Evolutionary conservation across 768 basidiomycete species (phyloP), one percentile per base, ranked within the genome.

Genomic region (Floccularia luteovirens): DNA sequence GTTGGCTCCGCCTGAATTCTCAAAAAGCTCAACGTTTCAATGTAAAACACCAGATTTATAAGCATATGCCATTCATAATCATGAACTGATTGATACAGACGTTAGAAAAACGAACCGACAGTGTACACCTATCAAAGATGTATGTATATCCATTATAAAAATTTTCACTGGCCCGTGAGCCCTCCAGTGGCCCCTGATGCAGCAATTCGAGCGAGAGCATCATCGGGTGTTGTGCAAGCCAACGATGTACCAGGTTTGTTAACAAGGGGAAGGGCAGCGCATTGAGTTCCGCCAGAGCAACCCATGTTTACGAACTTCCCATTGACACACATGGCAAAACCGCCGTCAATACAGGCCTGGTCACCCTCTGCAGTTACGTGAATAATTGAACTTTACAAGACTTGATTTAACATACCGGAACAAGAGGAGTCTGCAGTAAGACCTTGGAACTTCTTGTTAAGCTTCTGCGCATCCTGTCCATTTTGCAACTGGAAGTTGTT

Each of bases 211-310:
- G 66, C 57, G 13, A 44, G 43, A 11, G 69, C 69, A 52, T 77
- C 76, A 17, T 65, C 59, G 20, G 50, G 22, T 1, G 72, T 74
- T 12, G 64, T 66, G 57, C 76, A 79, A 10, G 70, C 60, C 44
- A 77, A 60, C 4, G 67, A 70, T 6, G 75, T 76, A 30, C 75
- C 77, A 8, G 64, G 41, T 22, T 56, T 61, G 57, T 75, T 74
- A 41, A 77, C 74, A 19, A 79, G 63, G 19, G 76, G 75, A 34
- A 77, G 66, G 3, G 74, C 74, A 22, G 62, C 62, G 38, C 75
- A 77, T 3, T 55, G 58, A 22, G 62, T 50, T 2, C 59, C 57
- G 27, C 49, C 53, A 20, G 55, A 52, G 41, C 75, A 79, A 0
- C 49, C 39, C 0, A 61, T 64, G 12, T 61, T 38, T 1, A 53